Evolutionary conservation across 129 eudicot genomes (phyloP).

Genomic region (Centella asiatica): DNA sequence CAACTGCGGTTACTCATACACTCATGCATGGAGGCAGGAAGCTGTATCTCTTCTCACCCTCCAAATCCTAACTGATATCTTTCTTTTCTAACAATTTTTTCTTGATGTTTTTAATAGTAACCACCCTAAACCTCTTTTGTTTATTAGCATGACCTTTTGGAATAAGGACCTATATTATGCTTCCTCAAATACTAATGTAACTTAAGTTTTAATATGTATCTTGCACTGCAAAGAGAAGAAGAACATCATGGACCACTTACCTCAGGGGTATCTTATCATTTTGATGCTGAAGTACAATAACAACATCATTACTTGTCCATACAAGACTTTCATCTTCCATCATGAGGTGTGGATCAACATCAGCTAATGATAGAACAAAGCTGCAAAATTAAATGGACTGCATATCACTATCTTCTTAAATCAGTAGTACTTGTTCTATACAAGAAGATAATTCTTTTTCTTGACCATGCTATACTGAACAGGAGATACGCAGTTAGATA

Average conservation of each 20-base stretch:
- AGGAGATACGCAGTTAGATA: no score
- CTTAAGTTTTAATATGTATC: background rate
- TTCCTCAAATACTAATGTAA: no score
- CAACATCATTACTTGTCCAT: constrained; percentile 97
- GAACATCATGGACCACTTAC: constrained; percentile 25
- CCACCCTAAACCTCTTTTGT: no score
- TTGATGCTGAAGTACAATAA: constrained; percentile 93
- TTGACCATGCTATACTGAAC: background rate
- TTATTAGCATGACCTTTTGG: background rate
- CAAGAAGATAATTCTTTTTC: background rate
- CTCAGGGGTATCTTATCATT: constrained; percentile 78
- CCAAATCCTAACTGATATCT: no score
- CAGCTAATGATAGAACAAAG: constrained; percentile 92
- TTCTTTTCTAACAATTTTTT: no score
- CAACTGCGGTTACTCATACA: no score
- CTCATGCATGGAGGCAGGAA: no score
- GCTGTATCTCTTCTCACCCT: no score
- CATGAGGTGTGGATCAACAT: constrained; percentile 93
- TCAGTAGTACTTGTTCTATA: background rate
- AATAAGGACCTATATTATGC: background rate
- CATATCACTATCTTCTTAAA: background rate
- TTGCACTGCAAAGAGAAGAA: background rate
- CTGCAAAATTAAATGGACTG: constrained; percentile 36
- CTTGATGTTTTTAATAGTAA: no score
- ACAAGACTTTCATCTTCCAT: constrained; percentile 98